phyloP scores from a whole-genome alignment of 768 basidiomycete genomes.

The Piloderma croceum region DNA sequence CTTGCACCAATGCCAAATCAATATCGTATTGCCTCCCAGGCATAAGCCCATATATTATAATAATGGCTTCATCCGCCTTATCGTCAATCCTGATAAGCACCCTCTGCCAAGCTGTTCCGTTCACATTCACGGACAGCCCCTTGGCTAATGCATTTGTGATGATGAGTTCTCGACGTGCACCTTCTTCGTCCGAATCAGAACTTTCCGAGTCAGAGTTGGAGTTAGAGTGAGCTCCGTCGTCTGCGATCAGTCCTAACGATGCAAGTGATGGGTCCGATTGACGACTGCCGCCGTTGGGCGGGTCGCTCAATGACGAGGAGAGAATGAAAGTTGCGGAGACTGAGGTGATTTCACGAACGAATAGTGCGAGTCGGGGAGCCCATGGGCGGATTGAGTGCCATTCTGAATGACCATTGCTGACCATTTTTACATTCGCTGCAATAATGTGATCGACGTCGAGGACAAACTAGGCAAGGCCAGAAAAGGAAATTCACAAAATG shows the following conservation, averaged over 20 bases:
- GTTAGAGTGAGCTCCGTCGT: slow-evolving; percentile 28
- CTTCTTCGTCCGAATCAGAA: slow-evolving; percentile 23
- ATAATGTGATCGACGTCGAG: too few relatives aligned
- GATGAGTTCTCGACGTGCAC: slow-evolving; percentile 34
- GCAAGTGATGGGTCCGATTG: slow-evolving; percentile 39
- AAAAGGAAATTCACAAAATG: too few relatives aligned
- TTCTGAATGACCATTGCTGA: too few relatives aligned
- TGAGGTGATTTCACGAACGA: slow-evolving; percentile 76
- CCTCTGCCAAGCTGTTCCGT: slow-evolving; percentile 71
- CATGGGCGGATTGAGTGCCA: slow-evolving; percentile 80
- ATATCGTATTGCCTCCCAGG: slow-evolving; percentile 90
- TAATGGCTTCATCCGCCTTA: slow-evolving; percentile 78
- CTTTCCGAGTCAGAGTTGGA: slow-evolving; percentile 35
- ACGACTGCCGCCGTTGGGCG: too few relatives aligned
- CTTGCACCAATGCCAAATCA: slow-evolving; percentile 68
- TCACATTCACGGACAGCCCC: slow-evolving; percentile 76
- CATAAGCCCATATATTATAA: slow-evolving; percentile 85
- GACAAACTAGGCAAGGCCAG: too few relatives aligned
- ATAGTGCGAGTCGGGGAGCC: slow-evolving; percentile 63
- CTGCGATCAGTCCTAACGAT: slow-evolving; percentile 31
- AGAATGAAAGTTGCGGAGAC: slow-evolving; percentile 80
- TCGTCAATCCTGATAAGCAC: slow-evolving; percentile 79
- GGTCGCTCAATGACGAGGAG: slow-evolving; percentile 47
- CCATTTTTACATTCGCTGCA: too few relatives aligned
- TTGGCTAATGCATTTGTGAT: slow-evolving; percentile 66